phyloP scores from a whole-genome alignment of 306 rosid genomes.

The Dalbergia cochinchinensis region DNA sequence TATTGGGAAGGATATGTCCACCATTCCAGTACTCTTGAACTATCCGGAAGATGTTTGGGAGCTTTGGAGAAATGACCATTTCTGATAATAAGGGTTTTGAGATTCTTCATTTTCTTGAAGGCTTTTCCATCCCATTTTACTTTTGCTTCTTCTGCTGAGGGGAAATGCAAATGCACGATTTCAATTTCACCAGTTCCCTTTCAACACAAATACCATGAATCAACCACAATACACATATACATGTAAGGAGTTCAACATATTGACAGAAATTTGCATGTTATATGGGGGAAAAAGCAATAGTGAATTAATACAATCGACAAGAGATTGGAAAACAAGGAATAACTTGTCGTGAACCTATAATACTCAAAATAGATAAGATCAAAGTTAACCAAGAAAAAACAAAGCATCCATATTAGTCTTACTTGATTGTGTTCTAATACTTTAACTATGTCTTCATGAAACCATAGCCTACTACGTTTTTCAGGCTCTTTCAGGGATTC shows the following conservation, averaged over 20 bases:
- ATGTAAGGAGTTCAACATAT: not conserved
- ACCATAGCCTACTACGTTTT: slow-evolving; percentile 9
- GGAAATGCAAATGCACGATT: too few relatives aligned
- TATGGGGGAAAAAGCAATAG: not conserved
- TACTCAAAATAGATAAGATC: not conserved
- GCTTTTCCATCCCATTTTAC: not conserved
- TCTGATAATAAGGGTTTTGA: not conserved
- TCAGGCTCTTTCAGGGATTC: slow-evolving; percentile 1
- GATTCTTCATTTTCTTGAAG: not conserved
- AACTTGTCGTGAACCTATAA: too few relatives aligned
- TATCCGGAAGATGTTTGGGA: not conserved
- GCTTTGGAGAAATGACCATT: not conserved
- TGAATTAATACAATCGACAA: too few relatives aligned
- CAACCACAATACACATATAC: not conserved
- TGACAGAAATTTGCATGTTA: not conserved
- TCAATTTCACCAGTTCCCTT: too few relatives aligned
- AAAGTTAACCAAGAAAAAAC: not conserved
- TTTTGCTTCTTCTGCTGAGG: not conserved
- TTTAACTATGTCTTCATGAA: not conserved
- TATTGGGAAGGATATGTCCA: not conserved
- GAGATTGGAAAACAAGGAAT: too few relatives aligned
- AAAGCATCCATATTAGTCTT: not conserved
- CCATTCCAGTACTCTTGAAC: slow-evolving; percentile 12
- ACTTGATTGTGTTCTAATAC: not conserved
- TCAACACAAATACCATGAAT: not conserved